These are phyloP conservation scores for Aspergillus funiculosus DNA, from an alignment of 495 filamentous ascomycete species.

Conservation along the genomic window DNA sequence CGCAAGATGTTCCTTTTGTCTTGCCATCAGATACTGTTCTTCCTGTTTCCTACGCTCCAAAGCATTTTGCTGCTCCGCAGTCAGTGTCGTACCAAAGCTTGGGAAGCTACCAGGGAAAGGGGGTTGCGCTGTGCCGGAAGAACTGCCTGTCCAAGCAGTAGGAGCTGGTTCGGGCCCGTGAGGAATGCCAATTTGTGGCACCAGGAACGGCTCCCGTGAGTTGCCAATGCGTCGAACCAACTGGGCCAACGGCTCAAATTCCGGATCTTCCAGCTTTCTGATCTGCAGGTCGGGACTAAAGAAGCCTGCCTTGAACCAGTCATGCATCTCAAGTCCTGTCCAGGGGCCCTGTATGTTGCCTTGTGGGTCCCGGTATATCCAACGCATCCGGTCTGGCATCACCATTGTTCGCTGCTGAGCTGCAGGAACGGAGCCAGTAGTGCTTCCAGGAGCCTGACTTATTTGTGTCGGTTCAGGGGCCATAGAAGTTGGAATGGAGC, in stretches of 20 bases:
- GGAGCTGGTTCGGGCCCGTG: conserved; percentile 61
- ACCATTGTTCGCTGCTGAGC: conserved; percentile 85
- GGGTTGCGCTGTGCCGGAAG: conserved; percentile 66
- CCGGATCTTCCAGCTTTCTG: conserved; percentile 83
- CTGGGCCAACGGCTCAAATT: conserved; percentile 95
- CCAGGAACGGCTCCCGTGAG: conserved; percentile 92
- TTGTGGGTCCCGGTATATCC: conserved; percentile 95
- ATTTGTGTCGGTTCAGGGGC: conserved; percentile 26
- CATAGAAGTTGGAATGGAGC: conserved; percentile 35
- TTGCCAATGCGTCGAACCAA: conserved; percentile 95
- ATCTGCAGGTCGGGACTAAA: conserved; percentile 92
- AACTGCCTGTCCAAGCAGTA: conserved; percentile 34
- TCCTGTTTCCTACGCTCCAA: conserved; percentile 95
- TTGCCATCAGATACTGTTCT: conserved; percentile 92
- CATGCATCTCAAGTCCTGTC: conserved; percentile 96
- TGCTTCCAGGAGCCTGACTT: conserved; percentile 29
- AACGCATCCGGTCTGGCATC: conserved; percentile 98
- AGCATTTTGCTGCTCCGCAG: conserved; percentile 95
- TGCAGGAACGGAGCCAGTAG: conserved; percentile 52
- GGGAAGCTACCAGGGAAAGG: conserved; percentile 95
- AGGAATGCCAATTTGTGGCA: conserved; percentile 90
- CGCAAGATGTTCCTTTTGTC: conserved; percentile 87
- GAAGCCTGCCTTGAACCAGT: conserved; percentile 98
- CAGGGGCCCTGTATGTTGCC: conserved; percentile 89
- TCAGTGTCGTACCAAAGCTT: conserved; percentile 94